Evolutionary conservation across 768 basidiomycete genomes (phyloP), one percentile per base, ranked within the genome.

Genomic region (Lactarius tabidus): DNA sequence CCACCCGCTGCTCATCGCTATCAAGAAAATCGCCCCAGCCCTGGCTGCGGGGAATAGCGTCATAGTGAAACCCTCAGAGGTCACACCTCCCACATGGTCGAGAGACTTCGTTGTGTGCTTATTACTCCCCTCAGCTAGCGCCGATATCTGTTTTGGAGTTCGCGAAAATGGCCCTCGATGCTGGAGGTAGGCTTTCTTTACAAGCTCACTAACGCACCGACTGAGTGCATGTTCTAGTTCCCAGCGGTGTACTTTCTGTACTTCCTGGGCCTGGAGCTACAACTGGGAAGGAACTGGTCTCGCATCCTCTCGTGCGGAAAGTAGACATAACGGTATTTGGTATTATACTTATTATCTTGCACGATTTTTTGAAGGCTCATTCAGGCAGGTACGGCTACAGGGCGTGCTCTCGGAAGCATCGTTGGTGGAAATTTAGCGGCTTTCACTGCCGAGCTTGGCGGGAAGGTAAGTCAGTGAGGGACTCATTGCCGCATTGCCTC

Each of bases 11-110:
- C 75, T 95, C 39, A 95, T 95, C 67, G 90, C 91, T 2, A 74
- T 94, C 60, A 95, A 95, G 80, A 95, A 95, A 76, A 88, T 94
- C 61, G 90, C 88, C 0, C 90, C 90, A 6, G 91, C 90, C 1
- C 78, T 94, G 31, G 92, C 92, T 52, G 89, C 91, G 9, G 92
- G 91, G 6, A 93, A 93, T 71, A 87, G 86, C 59, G 87, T 94
- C 55, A 81, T 93, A 57, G 85, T 93, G 23, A 93, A 93, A 70
- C 89, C 91, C 1, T 91, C 90, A 52, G 90, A 93, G 79, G 87
- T 86, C 58, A 41, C 10, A 18, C 8, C 23, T 67, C 20, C 39
- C 45, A 33, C 3, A 28, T 52, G 23, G 2, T 14, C 29, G 15
- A 10, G 31, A 17, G 45, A 35, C 39, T 5, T 41, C n/a, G n/a